Evolutionary conservation across 1,139 yeast species (phyloP).

Genomic region (Zhuliangozyma parablackwelliae): DNA sequence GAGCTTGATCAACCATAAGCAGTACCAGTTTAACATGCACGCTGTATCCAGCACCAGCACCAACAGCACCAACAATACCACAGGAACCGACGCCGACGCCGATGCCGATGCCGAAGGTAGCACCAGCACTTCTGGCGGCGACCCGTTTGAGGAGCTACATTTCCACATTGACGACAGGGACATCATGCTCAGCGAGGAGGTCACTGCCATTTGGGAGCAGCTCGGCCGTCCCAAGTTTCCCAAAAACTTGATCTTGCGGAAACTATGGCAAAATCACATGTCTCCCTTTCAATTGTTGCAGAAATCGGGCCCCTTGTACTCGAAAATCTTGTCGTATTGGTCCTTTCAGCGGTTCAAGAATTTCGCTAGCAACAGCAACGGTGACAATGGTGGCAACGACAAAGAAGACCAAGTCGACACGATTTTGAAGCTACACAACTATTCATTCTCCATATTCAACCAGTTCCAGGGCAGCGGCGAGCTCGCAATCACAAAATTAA

Average conservation of each 20-base stretch:
- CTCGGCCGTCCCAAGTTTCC: conserved; percentile 42
- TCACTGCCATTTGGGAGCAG: conserved; percentile 33
- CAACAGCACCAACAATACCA: no score
- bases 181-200: conserved; percentile 14
- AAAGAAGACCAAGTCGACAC: conserved; percentile 12
- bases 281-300: conserved; percentile 42
- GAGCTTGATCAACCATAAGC: conserved; percentile 31
- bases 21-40: conserved; percentile 32
- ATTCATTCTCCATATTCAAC: conserved; percentile 41
- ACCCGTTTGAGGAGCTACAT: conserved; percentile 26
- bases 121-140: conserved; percentile 9
- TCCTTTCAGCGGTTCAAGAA: conserved; percentile 38
- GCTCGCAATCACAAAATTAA: conserved; percentile 39
- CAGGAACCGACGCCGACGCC: neutral
- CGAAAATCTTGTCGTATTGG: conserved; percentile 41
- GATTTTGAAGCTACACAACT: conserved; percentile 36
- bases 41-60: conserved; percentile 12
- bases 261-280: conserved; percentile 35
- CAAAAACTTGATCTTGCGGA: conserved; percentile 25
- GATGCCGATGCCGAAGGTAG: no score
- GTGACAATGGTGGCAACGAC: neutral
- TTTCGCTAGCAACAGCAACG: conserved; percentile 16
- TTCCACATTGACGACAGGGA: conserved; percentile 14
- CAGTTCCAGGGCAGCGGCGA: conserved; percentile 46
- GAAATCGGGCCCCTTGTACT: conserved; percentile 35